Percentiles rank a stretch among this genome's conserved stretches.
Evolutionary conservation across 225 moss, liverwort and hornwort genomes (phyloP).

Genomic region (Marchantia polymorpha): DNA sequence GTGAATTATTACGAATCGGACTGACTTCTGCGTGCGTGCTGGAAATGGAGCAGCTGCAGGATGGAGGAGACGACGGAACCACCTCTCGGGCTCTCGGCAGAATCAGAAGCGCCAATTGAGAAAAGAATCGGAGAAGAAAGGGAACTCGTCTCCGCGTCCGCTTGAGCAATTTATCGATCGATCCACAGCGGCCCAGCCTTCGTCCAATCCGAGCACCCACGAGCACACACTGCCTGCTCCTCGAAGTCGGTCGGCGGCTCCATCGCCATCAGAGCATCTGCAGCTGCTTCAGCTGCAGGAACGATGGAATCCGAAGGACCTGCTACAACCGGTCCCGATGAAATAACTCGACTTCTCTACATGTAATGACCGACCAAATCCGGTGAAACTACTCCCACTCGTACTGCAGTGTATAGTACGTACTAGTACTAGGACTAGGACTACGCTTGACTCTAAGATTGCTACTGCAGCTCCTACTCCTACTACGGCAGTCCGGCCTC

Average conservation of each 20-base stretch:
- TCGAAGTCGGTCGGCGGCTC: not conserved
- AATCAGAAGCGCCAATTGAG: not conserved
- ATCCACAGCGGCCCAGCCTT: not conserved
- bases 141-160: no score
- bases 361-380: not conserved
- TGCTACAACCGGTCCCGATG: not conserved
- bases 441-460: no score
- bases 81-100: not conserved
- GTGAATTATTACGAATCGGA: not conserved
- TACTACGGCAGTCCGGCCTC: no score
- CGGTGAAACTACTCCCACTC: not conserved
- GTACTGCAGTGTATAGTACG: not conserved
- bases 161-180: no score
- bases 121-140: not conserved
- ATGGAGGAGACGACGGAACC: not conserved
- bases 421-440: no score
- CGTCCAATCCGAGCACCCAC: not conserved
- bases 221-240: not conserved
- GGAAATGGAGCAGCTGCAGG: not conserved
- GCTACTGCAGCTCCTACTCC: no score
- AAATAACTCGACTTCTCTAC: not conserved
- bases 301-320: not conserved
- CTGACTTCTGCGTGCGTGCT: not conserved
- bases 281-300: not conserved
- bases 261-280: no score